Base-by-base conservation (phyloP, 2,329 filamentous ascomycete genomes). In the Cercospora sesami region DNA sequence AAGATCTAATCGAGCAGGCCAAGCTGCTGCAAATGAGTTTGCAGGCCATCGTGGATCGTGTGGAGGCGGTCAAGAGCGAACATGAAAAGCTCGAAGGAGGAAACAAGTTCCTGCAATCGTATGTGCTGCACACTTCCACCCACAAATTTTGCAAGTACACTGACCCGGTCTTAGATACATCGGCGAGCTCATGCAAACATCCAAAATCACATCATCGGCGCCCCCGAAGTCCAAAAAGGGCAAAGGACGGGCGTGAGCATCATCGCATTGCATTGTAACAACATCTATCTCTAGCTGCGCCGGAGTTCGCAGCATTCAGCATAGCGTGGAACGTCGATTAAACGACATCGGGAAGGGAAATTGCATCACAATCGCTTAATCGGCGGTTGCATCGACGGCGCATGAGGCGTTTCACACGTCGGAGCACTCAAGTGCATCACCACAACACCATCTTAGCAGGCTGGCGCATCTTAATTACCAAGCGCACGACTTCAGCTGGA, bases 61-160 rank as follows among this genome's bases (percentile, higher is more conserved):
- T 98, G 78, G 95, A 99, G 78, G 92, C 92, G 31, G 94, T 98
- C 71, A 92, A 93, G 80, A 90, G 91, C 74, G 94, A 98, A 78
- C 94, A 99, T 78, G 93, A 97, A 82, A 97, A 97, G 81, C 88
- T 99, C 64, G 94, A 98, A 80, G 95, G 87, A 79, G 94, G 97
- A 80, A 99, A 99, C 85, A 94, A 93, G 76, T 97, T 98, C 77
- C 82, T 99, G 59, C 94, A 98, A 80, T 84, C 83, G 83, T 85
- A 76, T 65, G 82, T 81, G 33, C 10, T 36, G 30, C 39, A 8
- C 26, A 18, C 1, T 53, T 9, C 18, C 31, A 14, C 59, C 36
- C 21, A 4, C 9, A 36, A 16, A 31, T 30, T 3, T 55, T 45
- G 61, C 39, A 45, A 61, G 16, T 8, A 16, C 16, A 39, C 70